phyloP scores from a whole-genome alignment of 495 filamentous ascomycete genomes.

The Niebla homalea region DNA sequence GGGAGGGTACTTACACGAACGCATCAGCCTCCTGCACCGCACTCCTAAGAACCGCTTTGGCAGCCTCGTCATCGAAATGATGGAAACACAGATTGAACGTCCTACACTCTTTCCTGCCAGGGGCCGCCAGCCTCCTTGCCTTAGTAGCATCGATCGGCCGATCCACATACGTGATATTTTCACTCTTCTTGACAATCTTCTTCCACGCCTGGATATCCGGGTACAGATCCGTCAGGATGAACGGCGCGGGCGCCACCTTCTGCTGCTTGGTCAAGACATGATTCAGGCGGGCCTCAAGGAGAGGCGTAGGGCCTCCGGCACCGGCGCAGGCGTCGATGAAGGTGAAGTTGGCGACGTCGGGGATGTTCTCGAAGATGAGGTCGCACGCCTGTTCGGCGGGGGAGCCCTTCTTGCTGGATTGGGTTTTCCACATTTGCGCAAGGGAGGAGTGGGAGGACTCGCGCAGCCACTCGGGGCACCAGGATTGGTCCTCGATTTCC shows the following conservation, averaged over 20 bases:
- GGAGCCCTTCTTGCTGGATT: slow-evolving; percentile 8
- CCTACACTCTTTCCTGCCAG: slow-evolving; percentile 34
- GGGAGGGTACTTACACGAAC: no score
- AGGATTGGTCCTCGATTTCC: slow-evolving; percentile 20
- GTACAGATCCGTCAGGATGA: slow-evolving; percentile 52
- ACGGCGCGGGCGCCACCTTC: slow-evolving; percentile 30
- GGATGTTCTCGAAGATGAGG: slow-evolving; percentile 34
- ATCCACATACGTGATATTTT: slow-evolving; percentile 38
- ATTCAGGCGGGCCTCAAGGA: slow-evolving; percentile 42
- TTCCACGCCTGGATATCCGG: slow-evolving; percentile 50
- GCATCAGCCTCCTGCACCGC: no score
- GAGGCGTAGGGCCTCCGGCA: slow-evolving; percentile 49
- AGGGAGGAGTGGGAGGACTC: slow-evolving; percentile 16
- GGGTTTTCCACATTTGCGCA: slow-evolving; percentile 17
- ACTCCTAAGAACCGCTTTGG: no score
- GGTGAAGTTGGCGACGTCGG: slow-evolving; percentile 52
- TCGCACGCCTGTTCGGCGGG: slow-evolving; percentile 17
- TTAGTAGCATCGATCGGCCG: slow-evolving; percentile 47
- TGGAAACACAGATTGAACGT: slow-evolving; percentile 59
- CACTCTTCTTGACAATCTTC: slow-evolving; percentile 30
- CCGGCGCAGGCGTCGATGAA: no score
- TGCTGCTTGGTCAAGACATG: slow-evolving; percentile 19
- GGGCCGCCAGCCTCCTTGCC: slow-evolving; percentile 16
- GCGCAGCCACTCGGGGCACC: slow-evolving; percentile 19
- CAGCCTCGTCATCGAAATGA: no score